These are phyloP conservation scores for Saccharomycopsis lassenensis DNA, from an alignment of 805 yeast species.

Conservation along the genomic window DNA sequence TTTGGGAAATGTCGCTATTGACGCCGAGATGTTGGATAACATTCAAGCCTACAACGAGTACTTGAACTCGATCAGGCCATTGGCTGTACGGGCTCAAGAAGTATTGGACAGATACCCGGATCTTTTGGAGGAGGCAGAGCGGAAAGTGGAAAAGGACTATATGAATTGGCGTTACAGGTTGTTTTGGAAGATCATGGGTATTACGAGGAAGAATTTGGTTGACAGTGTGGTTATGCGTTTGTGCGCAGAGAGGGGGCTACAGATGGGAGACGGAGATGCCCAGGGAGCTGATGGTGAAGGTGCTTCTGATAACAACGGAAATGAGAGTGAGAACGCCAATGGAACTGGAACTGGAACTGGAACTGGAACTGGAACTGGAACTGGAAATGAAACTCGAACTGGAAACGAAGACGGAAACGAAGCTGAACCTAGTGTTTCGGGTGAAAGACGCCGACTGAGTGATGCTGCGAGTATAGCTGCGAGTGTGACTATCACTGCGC, in stretches of 20 bases:
- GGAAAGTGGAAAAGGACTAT: slow-evolving; percentile 26
- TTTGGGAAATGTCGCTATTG: slow-evolving; percentile 13
- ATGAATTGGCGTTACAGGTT: slow-evolving; percentile 24
- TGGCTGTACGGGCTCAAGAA: slow-evolving; percentile 32
- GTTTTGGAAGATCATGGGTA: slow-evolving; percentile 51
- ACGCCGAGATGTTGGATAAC: slow-evolving; percentile 27
- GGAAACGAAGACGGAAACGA: background rate
- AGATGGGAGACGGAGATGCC: background rate
- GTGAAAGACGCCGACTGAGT: too few relatives aligned
- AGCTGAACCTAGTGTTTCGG: background rate
- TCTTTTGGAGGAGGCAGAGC: slow-evolving; percentile 35
- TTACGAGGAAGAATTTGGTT: slow-evolving; percentile 35
- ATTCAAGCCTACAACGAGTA: slow-evolving; percentile 9
- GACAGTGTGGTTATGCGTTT: slow-evolving; percentile 37
- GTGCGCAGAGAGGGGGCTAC: background rate
- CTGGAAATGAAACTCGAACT: too few relatives aligned
- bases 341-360: background rate
- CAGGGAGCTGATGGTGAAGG: slow-evolving; percentile 1
- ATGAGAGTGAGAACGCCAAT: background rate
- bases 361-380: too few relatives aligned
- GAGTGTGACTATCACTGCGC: too few relatives aligned
- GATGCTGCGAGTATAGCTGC: background rate
- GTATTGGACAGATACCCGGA: slow-evolving; percentile 31
- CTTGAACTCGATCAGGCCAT: slow-evolving; percentile 22
- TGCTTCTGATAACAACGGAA: background rate